A percentile compares a stretch with the other conserved stretches of the same genome.
phyloP scores from a whole-genome alignment of 495 filamentous ascomycete genomes.

The Hypoxylon lienhwacheense region DNA sequence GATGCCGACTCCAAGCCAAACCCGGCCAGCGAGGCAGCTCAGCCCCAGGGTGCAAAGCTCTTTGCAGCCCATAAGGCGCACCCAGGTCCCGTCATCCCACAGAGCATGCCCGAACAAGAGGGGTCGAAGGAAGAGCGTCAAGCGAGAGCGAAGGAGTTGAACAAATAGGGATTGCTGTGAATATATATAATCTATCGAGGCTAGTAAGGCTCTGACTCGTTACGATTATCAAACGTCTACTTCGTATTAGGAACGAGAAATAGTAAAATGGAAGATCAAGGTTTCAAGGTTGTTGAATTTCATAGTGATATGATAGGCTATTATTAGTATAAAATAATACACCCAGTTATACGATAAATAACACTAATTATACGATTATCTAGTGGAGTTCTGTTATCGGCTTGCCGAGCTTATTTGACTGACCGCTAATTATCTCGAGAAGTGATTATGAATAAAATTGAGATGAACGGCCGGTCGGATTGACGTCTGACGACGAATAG shows the following conservation, averaged over 20 bases:
- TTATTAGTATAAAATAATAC: no score
- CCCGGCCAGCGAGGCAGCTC: slow-evolving; percentile 38
- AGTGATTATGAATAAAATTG: slow-evolving; percentile 15
- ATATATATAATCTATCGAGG: neutral
- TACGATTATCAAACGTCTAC: slow-evolving; percentile 2
- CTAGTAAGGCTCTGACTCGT: neutral
- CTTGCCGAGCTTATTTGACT: slow-evolving; percentile 16
- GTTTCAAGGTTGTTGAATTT: slow-evolving; percentile 4
- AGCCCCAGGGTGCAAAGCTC: slow-evolving; percentile 32
- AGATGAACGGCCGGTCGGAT: slow-evolving; percentile 18
- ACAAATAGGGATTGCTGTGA: slow-evolving; percentile 52
- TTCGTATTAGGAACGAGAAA: neutral
- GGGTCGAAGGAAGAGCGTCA: slow-evolving; percentile 69
- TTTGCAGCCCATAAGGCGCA: slow-evolving; percentile 51
- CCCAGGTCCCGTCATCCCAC: slow-evolving; percentile 53
- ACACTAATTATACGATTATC: neutral
- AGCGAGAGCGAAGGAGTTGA: slow-evolving; percentile 64
- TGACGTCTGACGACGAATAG: no score
- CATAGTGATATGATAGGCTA: no score
- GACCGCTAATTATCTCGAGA: slow-evolving; percentile 23
- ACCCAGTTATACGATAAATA: no score
- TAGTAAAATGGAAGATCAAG: slow-evolving; percentile 1
- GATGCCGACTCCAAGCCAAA: slow-evolving; percentile 39
- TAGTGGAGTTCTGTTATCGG: neutral
- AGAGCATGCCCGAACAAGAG: slow-evolving; percentile 52